These are phyloP conservation scores for Xylariaceae sp. DNA, from an alignment of 2,329 filamentous ascomycete species.

Conservation along the genomic window DNA sequence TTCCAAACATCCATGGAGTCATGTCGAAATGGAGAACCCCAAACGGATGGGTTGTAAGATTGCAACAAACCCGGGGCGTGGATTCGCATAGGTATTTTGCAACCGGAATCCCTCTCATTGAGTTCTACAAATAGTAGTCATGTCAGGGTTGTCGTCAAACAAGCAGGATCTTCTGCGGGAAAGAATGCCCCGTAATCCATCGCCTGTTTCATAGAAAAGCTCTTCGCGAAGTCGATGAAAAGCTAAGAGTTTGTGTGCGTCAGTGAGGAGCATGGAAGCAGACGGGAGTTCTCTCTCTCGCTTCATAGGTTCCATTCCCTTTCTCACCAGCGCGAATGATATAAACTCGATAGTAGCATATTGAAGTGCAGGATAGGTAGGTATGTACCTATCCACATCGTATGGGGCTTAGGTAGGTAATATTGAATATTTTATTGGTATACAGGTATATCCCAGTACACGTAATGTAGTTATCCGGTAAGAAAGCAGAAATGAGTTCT, in stretches of 20 bases:
- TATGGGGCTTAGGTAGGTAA: too few relatives aligned
- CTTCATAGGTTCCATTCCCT: too few relatives aligned
- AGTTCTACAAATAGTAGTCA: conserved; percentile 17
- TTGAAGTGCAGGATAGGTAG: too few relatives aligned
- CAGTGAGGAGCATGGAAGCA: neutral
- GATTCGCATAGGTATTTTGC: neutral
- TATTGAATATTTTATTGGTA: too few relatives aligned
- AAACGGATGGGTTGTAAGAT: conserved; percentile 14
- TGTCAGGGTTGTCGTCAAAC: neutral
- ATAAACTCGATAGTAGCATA: too few relatives aligned
- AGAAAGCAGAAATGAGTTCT: too few relatives aligned
- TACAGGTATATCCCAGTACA: too few relatives aligned
- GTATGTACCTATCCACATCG: too few relatives aligned
- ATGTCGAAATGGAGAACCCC: conserved; percentile 7
- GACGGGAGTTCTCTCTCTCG: too few relatives aligned
- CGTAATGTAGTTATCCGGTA: too few relatives aligned
- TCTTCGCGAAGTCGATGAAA: conserved; percentile 17
- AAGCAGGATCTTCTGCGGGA: conserved; percentile 9
- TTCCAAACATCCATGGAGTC: conserved; percentile 8
- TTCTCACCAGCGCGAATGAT: too few relatives aligned
- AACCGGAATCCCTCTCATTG: conserved; percentile 16
- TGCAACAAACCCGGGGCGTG: conserved; percentile 9
- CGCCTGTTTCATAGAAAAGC: conserved; percentile 1
- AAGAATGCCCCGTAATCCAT: conserved; percentile 11
- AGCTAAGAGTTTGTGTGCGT: conserved; percentile 10